These are phyloP conservation scores for Ananas comosus DNA, from an alignment of 176 grass and related monocot species.

Conservation along the genomic window DNA sequence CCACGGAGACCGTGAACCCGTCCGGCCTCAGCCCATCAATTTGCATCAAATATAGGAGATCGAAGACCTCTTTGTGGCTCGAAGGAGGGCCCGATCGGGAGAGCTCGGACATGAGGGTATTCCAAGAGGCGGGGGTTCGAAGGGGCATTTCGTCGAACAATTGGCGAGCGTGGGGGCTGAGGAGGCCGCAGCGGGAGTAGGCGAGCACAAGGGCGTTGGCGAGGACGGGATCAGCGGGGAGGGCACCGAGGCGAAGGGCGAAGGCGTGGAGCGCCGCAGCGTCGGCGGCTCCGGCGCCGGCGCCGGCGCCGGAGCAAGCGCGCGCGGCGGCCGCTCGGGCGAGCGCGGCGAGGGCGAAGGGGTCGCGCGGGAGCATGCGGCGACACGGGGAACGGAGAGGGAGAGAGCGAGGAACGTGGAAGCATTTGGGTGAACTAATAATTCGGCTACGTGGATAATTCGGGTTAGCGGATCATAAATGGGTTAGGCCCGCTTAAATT, in stretches of 20 bases:
- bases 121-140: conserved; percentile 46
- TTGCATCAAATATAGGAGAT: conserved; percentile 35
- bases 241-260: conserved; percentile 21
- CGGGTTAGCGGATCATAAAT: too few relatives aligned
- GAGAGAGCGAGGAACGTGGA: conserved; percentile 33
- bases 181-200: neutral
- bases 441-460: too few relatives aligned
- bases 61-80: conserved; percentile 3
- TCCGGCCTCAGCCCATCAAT: conserved; percentile 30
- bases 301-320: neutral
- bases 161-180: conserved; percentile 8
- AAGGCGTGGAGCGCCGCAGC: conserved; percentile 19
- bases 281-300: neutral
- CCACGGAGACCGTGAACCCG: conserved; percentile 37
- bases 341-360: conserved; percentile 37
- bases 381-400: conserved; percentile 34
- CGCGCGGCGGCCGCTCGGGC: conserved; percentile 2
- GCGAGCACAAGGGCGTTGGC: conserved; percentile 33
- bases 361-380: conserved; percentile 25
- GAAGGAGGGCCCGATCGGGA: neutral
- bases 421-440: too few relatives aligned
- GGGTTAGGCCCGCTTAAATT: too few relatives aligned
- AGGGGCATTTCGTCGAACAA: conserved; percentile 73
- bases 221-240: conserved; percentile 31
- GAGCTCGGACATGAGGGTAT: conserved; percentile 38